Base-by-base conservation (phyloP, 345 rosid genomes). In the Bruguiera parviflora region DNA sequence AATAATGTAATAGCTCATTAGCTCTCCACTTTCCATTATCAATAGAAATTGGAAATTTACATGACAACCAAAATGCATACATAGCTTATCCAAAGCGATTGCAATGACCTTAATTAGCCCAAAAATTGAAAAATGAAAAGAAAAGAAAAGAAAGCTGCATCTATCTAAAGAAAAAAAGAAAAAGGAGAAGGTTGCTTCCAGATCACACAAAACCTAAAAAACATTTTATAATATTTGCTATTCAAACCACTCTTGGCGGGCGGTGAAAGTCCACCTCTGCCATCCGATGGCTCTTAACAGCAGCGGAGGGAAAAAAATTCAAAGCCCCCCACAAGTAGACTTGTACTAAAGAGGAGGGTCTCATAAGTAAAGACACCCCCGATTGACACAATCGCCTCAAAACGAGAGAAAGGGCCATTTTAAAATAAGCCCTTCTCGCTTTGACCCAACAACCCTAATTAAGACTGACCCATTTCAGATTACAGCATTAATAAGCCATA, bases 211-310 rank as follows among this genome's bases (percentile, higher is more conserved):
- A 46, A 11, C 29, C 19, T 8, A 39, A 63, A 13, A 9, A n/a
- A 28, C 19, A 39, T 39, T 39, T 13, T 43, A 43, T n/a, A 65
- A 61, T 32, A 33, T 3, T 7, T 3, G 8, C 29, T 20, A 10
- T 19, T 66, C 25, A 71, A 62, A 66, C 52, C 16, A 29, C 64
- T 52, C 67, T 28, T 59, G 75, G 87, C 83, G 87, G 87, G 87
- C 77, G 80, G 85, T 72, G 20, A 73, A 64, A 80, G 62, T 67
- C 86, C 81, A 85, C 89, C 86, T 65, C 84, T 56, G 82, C 86
- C 83, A 64, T 71, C 78, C 63, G 32, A 65, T 22, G 19, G 53
- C 16, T 25, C 27, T 43, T 56, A 1, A 29, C 43, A 22, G 35
- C 28, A 37, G 29, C 19, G 33, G 52, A 21, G 21, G 61, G 68